Evolutionary conservation across 1,284 basidiomycete species (phyloP).

Genomic region (Ceratobasidium sp.): DNA sequence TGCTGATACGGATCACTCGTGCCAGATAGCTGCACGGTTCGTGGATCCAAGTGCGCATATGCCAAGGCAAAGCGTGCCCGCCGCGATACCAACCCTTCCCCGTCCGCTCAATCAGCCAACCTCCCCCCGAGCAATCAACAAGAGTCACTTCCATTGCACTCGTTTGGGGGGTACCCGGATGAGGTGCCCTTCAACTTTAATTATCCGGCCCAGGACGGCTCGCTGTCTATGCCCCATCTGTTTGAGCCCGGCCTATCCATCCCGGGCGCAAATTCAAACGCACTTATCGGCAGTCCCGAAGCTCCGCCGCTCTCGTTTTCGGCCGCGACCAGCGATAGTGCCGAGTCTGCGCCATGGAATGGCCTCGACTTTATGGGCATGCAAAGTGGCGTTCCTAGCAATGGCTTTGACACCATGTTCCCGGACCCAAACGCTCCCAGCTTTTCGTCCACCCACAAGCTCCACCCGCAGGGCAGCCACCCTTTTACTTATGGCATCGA

Average conservation of each 20-base stretch:
- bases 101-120: not conserved
- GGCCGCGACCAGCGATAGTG: slow-evolving; percentile 30
- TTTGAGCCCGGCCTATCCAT: slow-evolving; percentile 21
- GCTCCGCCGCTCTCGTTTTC: slow-evolving; percentile 38
- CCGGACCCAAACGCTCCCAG: slow-evolving; percentile 36
- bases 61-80: slow-evolving; percentile 68
- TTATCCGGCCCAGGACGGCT: slow-evolving; percentile 12
- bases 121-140: not conserved
- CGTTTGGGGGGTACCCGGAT: slow-evolving; percentile 32
- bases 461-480: slow-evolving; percentile 18
- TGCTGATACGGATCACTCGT: slow-evolving; percentile 41
- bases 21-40: slow-evolving; percentile 78
- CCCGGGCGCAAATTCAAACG: slow-evolving; percentile 12
- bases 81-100: slow-evolving; percentile 31
- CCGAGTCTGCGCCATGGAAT: slow-evolving; percentile 37
- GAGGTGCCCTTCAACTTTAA: slow-evolving; percentile 44
- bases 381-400: not conserved
- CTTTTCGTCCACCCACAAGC: slow-evolving; percentile 24
- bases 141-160: slow-evolving; percentile 17
- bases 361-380: slow-evolving; percentile 30
- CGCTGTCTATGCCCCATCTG: slow-evolving; percentile 26
- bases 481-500: slow-evolving; percentile 13
- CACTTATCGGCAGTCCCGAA: slow-evolving; percentile 37
- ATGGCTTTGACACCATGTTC: slow-evolving; percentile 28
- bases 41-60: slow-evolving; percentile 82